Conservation (phyloP, 2,329 filamentous ascomycete species). For the Neonectria sp. region DNA sequence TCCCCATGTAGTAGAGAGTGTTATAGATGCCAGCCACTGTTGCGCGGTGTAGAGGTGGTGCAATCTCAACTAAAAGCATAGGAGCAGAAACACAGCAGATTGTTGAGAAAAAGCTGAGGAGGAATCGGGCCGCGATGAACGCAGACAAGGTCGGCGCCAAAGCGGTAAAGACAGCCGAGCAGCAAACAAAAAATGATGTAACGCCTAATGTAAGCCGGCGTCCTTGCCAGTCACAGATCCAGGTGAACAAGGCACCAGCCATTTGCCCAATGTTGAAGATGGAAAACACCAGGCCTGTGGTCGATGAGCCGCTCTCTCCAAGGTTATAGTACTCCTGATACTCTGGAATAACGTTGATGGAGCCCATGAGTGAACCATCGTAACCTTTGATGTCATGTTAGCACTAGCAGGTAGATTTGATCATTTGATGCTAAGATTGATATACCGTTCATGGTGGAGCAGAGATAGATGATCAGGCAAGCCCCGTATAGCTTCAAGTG, state of each 20-base stretch:
- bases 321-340: conserved; percentile 58
- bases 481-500: conserved; percentile 32
- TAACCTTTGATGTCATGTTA: conserved; percentile 49
- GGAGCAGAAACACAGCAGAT: conserved; percentile 71
- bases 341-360: conserved; percentile 59
- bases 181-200: conserved; percentile 63
- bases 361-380: conserved; percentile 60
- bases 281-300: conserved; percentile 61
- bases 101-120: conserved; percentile 68
- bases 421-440: background rate
- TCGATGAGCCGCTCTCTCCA: conserved; percentile 52
- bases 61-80: conserved; percentile 72
- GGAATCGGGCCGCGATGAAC: conserved; percentile 67
- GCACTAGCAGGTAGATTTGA: background rate
- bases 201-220: conserved; percentile 60
- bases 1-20: conserved; percentile 59
- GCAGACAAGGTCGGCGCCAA: conserved; percentile 58
- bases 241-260: conserved; percentile 58
- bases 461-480: conserved; percentile 48
- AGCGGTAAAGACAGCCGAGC: conserved; percentile 65
- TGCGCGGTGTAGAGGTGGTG: conserved; percentile 71
- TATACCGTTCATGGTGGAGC: conserved; percentile 59
- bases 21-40: conserved; percentile 70
- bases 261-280: conserved; percentile 62
- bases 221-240: conserved; percentile 61